A percentile compares a stretch with the other conserved stretches of the same genome.
phyloP scores from a whole-genome alignment of 2,329 filamentous ascomycete species.

The Exserohilum turcica region DNA sequence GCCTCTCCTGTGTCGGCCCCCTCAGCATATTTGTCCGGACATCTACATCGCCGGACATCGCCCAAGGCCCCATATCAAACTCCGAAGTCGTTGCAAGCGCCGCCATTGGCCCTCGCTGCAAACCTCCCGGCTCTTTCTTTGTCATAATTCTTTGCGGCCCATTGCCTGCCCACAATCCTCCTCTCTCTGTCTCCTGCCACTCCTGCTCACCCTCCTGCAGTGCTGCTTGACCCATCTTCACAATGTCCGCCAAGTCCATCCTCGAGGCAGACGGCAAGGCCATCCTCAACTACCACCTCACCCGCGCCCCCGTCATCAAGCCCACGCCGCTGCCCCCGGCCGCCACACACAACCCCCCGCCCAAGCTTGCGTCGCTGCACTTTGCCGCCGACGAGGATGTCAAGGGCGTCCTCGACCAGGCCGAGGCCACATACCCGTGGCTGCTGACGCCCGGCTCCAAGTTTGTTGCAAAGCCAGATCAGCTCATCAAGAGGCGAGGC shows the following conservation, averaged over 20 bases:
- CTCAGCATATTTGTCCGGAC: conserved; percentile 25
- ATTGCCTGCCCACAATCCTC: conserved; percentile 22
- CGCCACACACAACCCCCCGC: conserved; percentile 87
- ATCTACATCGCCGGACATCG: conserved; percentile 26
- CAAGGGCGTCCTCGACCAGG: conserved; percentile 86
- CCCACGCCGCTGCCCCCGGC: conserved; percentile 85
- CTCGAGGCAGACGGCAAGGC: conserved; percentile 99
- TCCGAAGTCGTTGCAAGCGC: conserved; percentile 20
- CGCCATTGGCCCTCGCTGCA: conserved; percentile 12
- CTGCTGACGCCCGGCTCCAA: conserved; percentile 80
- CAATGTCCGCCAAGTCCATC: conserved; percentile 96
- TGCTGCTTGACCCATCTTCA: conserved; percentile 43
- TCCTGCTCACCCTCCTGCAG: conserved; percentile 34
- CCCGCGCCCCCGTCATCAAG: conserved; percentile 96
- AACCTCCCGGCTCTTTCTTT: conserved; percentile 3
- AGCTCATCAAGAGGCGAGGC: conserved; percentile 99
- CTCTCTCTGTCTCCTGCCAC: conserved; percentile 4
- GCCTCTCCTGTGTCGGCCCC: conserved; percentile 25
- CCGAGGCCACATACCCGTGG: conserved; percentile 97
- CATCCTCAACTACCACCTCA: conserved; percentile 99
- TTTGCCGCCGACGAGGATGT: conserved; percentile 89
- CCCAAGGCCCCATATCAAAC: conserved; percentile 21
- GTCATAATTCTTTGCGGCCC: conserved; percentile 20
- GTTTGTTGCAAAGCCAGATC: conserved; percentile 99
- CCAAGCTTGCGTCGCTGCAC: conserved; percentile 88